phyloP scores from a whole-genome alignment of 1,139 yeast species.

The Eremothecium coryli region DNA sequence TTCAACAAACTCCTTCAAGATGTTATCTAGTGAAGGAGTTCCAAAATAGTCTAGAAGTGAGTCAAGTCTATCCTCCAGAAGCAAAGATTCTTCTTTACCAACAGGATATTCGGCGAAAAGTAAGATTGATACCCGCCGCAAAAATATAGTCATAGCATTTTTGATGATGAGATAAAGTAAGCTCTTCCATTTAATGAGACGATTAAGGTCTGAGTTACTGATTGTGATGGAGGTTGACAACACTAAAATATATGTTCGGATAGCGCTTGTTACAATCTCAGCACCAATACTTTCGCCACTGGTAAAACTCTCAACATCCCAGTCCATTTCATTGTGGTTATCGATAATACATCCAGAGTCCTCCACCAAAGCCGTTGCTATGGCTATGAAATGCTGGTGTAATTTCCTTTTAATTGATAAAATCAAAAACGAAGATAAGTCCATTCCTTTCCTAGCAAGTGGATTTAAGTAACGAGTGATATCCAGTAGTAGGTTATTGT shows the following conservation, averaged over 20 bases:
- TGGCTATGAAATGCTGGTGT: slow-evolving; percentile 13
- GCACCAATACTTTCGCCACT: neutral
- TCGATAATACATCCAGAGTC: slow-evolving; percentile 2
- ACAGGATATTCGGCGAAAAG: slow-evolving; percentile 13
- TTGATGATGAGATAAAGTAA: slow-evolving; percentile 10
- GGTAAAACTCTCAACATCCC: neutral
- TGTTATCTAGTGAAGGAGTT: neutral
- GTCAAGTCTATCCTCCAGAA: neutral
- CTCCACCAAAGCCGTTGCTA: slow-evolving; percentile 3
- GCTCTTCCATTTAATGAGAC: slow-evolving; percentile 3
- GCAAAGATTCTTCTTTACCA: slow-evolving; percentile 2
- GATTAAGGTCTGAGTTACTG: neutral
- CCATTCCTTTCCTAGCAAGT: neutral
- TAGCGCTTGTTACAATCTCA: neutral
- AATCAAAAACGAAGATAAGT: neutral
- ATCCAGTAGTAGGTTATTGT: slow-evolving; percentile 10
- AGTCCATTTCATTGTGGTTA: slow-evolving; percentile 2
- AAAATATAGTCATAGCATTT: slow-evolving; percentile 14
- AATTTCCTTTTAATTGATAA: slow-evolving; percentile 13
- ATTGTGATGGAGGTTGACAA: slow-evolving; percentile 2
- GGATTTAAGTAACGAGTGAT: slow-evolving; percentile 3
- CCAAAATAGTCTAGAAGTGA: slow-evolving; percentile 2
- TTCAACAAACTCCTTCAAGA: neutral
- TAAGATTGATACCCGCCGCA: slow-evolving; percentile 15
- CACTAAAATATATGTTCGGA: slow-evolving; percentile 1